Base-by-base conservation (phyloP, 305 asterid species). In the Fraxinus velutina region DNA sequence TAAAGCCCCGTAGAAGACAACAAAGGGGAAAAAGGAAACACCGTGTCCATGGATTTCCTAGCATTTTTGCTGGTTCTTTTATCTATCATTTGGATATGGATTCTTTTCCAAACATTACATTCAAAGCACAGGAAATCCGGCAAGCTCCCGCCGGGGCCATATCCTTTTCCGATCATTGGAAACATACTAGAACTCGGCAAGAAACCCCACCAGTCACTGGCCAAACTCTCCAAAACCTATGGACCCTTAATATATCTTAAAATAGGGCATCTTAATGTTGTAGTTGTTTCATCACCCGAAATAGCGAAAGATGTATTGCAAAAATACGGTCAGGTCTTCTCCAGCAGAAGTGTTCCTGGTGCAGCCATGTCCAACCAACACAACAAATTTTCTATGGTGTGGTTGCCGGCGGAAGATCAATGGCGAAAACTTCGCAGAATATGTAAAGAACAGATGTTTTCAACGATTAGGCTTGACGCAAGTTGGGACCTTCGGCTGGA, bases 181-280 rank as follows among this genome's bases (percentile, higher is more conserved):
- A 64, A 64, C 34, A 22, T 64, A 3, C n/a, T 64, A 21, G n/a
- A 24, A 24, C 27, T 24, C 27, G 27, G 27, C 27, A 24, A 24
- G 27, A 24, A 24, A 24, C 27, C 27, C 27, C 27, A 24, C 27
- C 27, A 24, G 27, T 24, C 27, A 24, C 27, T 24, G 27, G 27
- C 27, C 27, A 24, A 24, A 24, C 27, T 24, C 27, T 24, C 27
- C 27, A 24, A 24, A 24, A 24, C 27, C 17, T 75, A 82, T 70
- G 84, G 84, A 30, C 81, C 84, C 36, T 12, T 82, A 12, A 76
- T 76, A 64, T 81, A 30, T 17, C 72, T 81, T 12, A 75, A 68
- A 32, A 32, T 81, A 6, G 84, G 80, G 13, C 12, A 15, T 62
- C 68, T 29, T n/a, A 6, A 36, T 6, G 19, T 75, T 5, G 34